Percentiles rank a stretch among this genome's conserved stretches.
Conservation (phyloP, 2,329 filamentous ascomycete species). For the Blumeria graminis region DNA sequence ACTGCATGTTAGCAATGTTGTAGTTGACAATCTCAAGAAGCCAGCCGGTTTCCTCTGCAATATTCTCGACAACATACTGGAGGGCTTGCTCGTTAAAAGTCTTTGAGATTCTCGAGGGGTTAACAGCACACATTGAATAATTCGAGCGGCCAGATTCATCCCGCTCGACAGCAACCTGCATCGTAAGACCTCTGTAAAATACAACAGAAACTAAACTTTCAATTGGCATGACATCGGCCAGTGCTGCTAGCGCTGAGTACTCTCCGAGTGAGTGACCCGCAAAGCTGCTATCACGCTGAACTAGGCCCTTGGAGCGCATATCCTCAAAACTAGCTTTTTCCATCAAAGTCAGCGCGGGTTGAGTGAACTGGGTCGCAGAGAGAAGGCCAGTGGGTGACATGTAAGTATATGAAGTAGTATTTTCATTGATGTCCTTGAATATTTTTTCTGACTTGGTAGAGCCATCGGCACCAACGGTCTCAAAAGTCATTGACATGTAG, state of each 20-base stretch:
- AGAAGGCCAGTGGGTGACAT: constrained; percentile 80
- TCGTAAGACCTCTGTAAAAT: constrained; percentile 95
- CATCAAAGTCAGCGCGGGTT: constrained; percentile 93
- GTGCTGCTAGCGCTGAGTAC: constrained; percentile 85
- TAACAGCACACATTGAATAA: constrained; percentile 98
- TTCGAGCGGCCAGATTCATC: constrained; percentile 83
- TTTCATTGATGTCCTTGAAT: constrained; percentile 92
- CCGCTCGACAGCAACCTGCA: constrained; percentile 97
- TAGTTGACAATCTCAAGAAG: constrained; percentile 96
- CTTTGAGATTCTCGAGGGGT: constrained; percentile 93
- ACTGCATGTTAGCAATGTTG: constrained; percentile 54
- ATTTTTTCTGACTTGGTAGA: constrained; percentile 96
- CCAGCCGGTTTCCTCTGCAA: constrained; percentile 84
- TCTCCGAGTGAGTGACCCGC: constrained; percentile 95
- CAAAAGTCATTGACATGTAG: constrained; percentile 99
- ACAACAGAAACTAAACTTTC: constrained; percentile 95
- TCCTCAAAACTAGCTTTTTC: constrained; percentile 99
- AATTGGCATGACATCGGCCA: constrained; percentile 99
- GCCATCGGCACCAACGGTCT: constrained; percentile 83
- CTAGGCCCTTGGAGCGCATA: constrained; percentile 91
- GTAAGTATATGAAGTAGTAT: constrained; percentile 90
- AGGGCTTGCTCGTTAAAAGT: constrained; percentile 96
- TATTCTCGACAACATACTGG: constrained; percentile 90
- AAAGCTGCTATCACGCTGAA: constrained; percentile 89
- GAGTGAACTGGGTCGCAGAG: constrained; percentile 94